A percentile compares a stretch with the other conserved stretches of the same genome.
phyloP scores from a whole-genome alignment of 192 early-diverging fungal genomes.

The Mortierella antarctica region DNA sequence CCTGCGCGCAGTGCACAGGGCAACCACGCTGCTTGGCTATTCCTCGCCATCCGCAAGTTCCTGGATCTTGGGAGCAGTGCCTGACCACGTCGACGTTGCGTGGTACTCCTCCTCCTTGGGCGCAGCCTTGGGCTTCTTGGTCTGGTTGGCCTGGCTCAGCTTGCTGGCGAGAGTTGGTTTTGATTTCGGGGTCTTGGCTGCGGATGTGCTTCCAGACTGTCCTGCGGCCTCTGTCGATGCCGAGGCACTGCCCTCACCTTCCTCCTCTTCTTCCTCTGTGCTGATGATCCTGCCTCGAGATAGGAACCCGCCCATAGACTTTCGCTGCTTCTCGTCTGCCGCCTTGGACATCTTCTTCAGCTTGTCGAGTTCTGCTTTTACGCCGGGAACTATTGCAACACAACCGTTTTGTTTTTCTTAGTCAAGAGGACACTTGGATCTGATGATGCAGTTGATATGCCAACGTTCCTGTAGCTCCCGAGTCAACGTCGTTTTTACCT shows the following conservation, averaged over 20 bases:
- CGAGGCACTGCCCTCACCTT: not conserved
- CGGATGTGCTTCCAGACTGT: not conserved
- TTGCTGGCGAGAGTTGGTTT: conserved; percentile 37
- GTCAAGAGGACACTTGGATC: not conserved
- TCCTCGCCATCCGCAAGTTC: conserved; percentile 49
- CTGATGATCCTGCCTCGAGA: conserved; percentile 46
- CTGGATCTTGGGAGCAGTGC: conserved; percentile 49
- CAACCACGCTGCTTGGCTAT: not conserved
- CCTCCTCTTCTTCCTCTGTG: conserved; percentile 31
- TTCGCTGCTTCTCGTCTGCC: conserved; percentile 52
- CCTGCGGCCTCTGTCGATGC: not conserved
- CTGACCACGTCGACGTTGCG: conserved; percentile 37
- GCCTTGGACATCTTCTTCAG: conserved; percentile 51
- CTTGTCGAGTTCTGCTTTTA: conserved; percentile 49
- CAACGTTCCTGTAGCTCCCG: not conserved
- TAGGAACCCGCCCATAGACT: conserved; percentile 54
- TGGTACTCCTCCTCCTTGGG: conserved; percentile 30
- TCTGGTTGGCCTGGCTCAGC: conserved; percentile 4
- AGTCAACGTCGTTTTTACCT: conserved; percentile 9
- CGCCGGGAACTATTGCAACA: conserved; percentile 33
- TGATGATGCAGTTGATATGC: not conserved
- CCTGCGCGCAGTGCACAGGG: not conserved
- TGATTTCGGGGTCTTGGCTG: conserved; percentile 22
- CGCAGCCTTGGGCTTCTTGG: conserved; percentile 20
- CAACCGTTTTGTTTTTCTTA: not conserved